Conservation (phyloP, 2,329 filamentous ascomycete genomes). For the Lachnum nothofagi region DNA sequence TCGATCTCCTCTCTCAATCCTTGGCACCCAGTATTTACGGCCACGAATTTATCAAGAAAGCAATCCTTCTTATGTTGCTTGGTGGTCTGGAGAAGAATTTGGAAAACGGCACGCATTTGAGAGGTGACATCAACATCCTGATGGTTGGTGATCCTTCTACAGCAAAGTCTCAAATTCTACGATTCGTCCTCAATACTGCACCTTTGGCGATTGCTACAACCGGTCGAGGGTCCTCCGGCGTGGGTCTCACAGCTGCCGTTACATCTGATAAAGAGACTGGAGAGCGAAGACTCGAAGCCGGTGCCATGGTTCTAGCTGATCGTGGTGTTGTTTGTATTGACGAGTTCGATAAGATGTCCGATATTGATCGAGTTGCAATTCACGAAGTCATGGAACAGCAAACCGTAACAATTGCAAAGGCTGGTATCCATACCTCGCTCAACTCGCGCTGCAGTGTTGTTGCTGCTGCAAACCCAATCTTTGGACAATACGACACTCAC, state of each 20-base stretch:
- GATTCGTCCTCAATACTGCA: conserved; percentile 95
- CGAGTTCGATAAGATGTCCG: conserved; percentile 99
- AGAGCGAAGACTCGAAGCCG: conserved; percentile 87
- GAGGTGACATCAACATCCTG: conserved; percentile 97
- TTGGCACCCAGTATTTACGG: conserved; percentile 95
- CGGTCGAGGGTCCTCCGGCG: conserved; percentile 90
- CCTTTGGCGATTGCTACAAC: conserved; percentile 95
- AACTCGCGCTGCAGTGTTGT: conserved; percentile 96
- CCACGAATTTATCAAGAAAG: conserved; percentile 96
- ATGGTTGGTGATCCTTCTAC: conserved; percentile 99
- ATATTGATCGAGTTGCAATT: conserved; percentile 94
- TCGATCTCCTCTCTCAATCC: conserved; percentile 88
- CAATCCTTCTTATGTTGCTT: conserved; percentile 88
- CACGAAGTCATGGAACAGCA: conserved; percentile 99
- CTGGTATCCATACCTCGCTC: conserved; percentile 93
- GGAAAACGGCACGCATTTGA: conserved; percentile 93
- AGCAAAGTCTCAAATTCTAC: conserved; percentile 94
- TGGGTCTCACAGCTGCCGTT: conserved; percentile 94
- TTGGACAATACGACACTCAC: conserved; percentile 96
- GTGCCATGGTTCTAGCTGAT: conserved; percentile 97
- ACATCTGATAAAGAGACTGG: conserved; percentile 97
- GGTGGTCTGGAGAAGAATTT: conserved; percentile 98
- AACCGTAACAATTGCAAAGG: conserved; percentile 97
- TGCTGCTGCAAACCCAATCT: conserved; percentile 94
- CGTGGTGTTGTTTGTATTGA: conserved; percentile 98